Evolutionary conservation across 768 basidiomycete species (phyloP).

Genomic region (Ephemerocybe angulata): DNA sequence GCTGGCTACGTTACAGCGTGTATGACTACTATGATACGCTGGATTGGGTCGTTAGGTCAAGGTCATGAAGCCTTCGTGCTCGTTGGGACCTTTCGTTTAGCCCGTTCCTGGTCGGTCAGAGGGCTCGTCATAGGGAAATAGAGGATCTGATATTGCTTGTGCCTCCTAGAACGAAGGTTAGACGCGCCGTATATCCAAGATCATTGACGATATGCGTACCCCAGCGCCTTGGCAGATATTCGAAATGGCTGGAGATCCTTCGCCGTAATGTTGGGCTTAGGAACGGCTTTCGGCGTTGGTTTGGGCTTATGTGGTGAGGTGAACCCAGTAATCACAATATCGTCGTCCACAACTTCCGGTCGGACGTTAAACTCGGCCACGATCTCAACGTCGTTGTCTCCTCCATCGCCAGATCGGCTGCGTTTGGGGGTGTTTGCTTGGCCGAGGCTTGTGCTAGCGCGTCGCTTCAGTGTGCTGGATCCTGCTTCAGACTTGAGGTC

Average conservation of each 20-base stretch:
- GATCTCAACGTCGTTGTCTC: neutral
- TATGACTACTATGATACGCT: too few species aligned
- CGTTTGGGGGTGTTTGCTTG: neutral
- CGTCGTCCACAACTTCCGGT: constrained; percentile 1
- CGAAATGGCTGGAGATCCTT: constrained; percentile 47
- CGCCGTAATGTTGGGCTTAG: constrained; percentile 9
- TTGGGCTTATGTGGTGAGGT: neutral
- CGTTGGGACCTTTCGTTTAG: constrained; percentile 46
- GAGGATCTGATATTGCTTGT: constrained; percentile 74
- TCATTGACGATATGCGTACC: constrained; percentile 22
- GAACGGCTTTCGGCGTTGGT: neutral
- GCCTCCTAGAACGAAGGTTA: constrained; percentile 33
- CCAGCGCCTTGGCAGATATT: constrained; percentile 37
- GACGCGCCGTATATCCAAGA: neutral
- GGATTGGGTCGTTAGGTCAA: neutral
- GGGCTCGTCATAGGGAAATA: constrained; percentile 73
- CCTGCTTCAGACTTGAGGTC: too few species aligned
- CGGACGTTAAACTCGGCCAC: constrained; percentile 55
- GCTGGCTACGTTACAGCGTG: constrained; percentile 8
- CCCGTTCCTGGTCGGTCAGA: constrained; percentile 51
- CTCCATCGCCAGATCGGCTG: neutral
- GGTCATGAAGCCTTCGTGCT: constrained; percentile 41
- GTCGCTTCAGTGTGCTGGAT: neutral
- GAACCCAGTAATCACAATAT: constrained; percentile 6
- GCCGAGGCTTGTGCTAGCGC: neutral